These are phyloP conservation scores for Gentiana straminea DNA, from an alignment of 257 asterid species.

Conservation along the genomic window DNA sequence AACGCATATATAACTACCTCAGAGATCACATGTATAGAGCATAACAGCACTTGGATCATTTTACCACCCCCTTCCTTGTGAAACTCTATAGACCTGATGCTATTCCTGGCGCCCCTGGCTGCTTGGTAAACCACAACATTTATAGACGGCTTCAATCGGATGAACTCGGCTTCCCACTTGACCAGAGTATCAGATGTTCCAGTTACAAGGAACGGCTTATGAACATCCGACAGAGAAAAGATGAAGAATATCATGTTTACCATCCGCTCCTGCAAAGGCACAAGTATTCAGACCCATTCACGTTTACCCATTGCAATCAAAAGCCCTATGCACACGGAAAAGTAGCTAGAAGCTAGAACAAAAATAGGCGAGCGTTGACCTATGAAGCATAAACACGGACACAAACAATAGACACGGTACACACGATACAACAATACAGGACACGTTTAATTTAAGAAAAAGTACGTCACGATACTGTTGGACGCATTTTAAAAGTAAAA, in stretches of 20 bases:
- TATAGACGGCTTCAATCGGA: conserved; percentile 43
- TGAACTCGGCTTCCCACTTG: conserved; percentile 62
- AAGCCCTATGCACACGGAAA: not conserved
- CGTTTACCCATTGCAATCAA: not conserved
- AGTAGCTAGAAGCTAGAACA: not conserved
- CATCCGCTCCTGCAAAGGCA: conserved; percentile 38
- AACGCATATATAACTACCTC: conserved; percentile 26
- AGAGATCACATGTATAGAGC: conserved; percentile 35
- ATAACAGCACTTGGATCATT: conserved; percentile 45
- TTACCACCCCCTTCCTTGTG: conserved; percentile 35
- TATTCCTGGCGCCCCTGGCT: conserved; percentile 31
- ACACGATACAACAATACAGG: no score
- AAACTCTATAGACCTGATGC: conserved; percentile 51
- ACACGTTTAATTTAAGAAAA: no score
- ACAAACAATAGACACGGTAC: no score
- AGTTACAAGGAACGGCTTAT: conserved; percentile 48
- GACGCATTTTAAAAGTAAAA: no score
- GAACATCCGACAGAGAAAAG: conserved; percentile 29
- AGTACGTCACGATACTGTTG: no score
- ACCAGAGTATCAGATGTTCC: conserved; percentile 29
- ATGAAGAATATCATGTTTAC: conserved; percentile 30
- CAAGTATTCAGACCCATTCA: conserved; percentile 9
- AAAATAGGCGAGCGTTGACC: no score
- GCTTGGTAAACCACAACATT: conserved; percentile 53
- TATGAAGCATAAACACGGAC: no score